Base-by-base conservation (phyloP, 192 early-diverging fungal genomes). In the Coemansia sp. region DNA sequence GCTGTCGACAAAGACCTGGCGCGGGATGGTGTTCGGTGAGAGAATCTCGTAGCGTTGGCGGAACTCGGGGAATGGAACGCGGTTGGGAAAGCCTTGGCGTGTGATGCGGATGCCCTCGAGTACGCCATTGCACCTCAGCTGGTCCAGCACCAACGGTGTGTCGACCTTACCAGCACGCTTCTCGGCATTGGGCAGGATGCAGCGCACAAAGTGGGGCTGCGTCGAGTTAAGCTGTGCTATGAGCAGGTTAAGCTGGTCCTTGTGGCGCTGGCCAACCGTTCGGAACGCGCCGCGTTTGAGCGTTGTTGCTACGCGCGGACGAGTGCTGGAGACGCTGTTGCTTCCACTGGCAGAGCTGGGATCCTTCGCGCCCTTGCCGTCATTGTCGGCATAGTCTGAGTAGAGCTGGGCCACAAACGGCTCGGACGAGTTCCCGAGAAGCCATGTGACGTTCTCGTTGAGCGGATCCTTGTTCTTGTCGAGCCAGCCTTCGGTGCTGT, bases 401-500 rank as follows among this genome's bases (percentile, higher is more conserved):
- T 97, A 99, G 13, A 99, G 82, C 17, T 73, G 75, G 14, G 88
- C 87, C 38, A 99, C 74, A 68, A 90, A 95, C 52, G 84, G 84
- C 67, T 96, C 89, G 11, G 85, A 79, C 25, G 94, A 96, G 36
- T 85, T 83, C 35, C 93, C 94, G 32, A 99, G 71, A 38, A 97
- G 76, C 29, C 89, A 83, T 0, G 95, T 95, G 34, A 98, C 84
- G 75, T 92, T 92, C 71, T 97, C 95, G 74, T 99, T 97, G 59
- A 99, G 85, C 14, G 92, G 95, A 70, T 99, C 97, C 77, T 96
- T 98, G 87, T 99, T 99, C 85, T 97, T 97, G 80, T 99, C 93
- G 5, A 99, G 82, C 95, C 95, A 99, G 35, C 93, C 95, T 10
- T 82, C 67, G 4, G 89, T 91, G 65, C 83, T 88, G 70, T 99